Conservation (phyloP, 306 rosid genomes). For the Pueraria montana region DNA sequence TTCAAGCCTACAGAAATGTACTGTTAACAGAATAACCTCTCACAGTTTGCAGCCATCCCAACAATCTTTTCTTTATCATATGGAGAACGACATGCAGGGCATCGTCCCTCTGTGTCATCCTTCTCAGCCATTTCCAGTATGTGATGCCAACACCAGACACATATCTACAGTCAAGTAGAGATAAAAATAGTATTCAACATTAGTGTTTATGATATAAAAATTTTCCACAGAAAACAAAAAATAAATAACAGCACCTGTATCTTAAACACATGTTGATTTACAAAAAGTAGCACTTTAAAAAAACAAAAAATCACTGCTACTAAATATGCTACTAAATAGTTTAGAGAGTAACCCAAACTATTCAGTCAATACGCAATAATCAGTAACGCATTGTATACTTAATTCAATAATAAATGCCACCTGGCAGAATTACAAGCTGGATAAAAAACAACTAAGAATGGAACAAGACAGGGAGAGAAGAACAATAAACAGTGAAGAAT, state of each 20-base stretch:
- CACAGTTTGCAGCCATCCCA: conserved; percentile 94
- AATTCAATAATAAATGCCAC: conserved; percentile 12
- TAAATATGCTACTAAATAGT: background rate
- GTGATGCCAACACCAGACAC: conserved; percentile 99
- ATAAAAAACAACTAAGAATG: conserved; percentile 16
- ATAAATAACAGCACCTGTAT: background rate
- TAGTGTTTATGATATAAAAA: background rate
- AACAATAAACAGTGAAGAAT: conserved; percentile 26
- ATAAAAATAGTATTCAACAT: conserved; percentile 28
- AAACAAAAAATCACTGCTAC: background rate
- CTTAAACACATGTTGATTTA: conserved; percentile 11
- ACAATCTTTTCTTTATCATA: conserved; percentile 98
- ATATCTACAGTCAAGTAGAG: conserved; percentile 64
- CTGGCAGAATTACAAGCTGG: background rate
- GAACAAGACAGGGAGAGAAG: conserved; percentile 1
- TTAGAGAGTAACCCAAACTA: conserved; percentile 3
- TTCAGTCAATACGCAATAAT: conserved; percentile 15
- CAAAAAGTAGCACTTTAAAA: background rate
- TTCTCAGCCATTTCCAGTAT: conserved; percentile 96
- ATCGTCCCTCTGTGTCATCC: conserved; percentile 94
- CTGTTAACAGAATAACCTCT: conserved; percentile 61
- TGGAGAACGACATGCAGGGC: conserved; percentile 95
- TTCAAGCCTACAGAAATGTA: conserved; percentile 34
- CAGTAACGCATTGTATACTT: background rate
- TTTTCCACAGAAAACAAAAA: conserved; percentile 8